Evolutionary conservation across 441 rosid species (phyloP).

Genomic region (Adansonia grandidieri): DNA sequence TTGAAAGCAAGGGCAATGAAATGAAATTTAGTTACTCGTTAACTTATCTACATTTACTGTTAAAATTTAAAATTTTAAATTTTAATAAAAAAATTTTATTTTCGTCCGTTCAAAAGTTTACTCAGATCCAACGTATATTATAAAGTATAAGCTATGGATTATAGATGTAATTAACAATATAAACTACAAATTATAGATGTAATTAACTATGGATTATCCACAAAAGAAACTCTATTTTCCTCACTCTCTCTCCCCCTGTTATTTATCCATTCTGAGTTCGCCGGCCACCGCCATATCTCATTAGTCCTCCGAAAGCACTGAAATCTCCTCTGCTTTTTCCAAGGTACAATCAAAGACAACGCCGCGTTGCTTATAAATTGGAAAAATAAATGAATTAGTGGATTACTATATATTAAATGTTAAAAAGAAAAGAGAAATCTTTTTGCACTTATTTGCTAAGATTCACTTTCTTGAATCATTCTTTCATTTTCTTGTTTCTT

Average conservation of each 20-base stretch:
- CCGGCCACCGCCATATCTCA: slow-evolving; percentile 37
- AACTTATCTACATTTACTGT: too few relatives aligned
- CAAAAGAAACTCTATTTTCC: background rate
- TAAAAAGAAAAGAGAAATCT: background rate
- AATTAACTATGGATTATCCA: too few relatives aligned
- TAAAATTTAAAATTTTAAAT: too few relatives aligned
- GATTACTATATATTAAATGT: background rate
- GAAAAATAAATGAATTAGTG: background rate
- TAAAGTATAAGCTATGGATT: background rate
- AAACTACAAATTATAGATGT: too few relatives aligned
- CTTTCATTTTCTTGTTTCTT: background rate
- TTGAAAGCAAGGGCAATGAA: too few relatives aligned
- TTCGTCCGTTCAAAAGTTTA: too few relatives aligned
- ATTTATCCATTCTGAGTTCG: slow-evolving; percentile 44
- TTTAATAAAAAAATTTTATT: too few relatives aligned
- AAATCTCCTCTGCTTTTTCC: background rate
- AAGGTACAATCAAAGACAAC: slow-evolving; percentile 25
- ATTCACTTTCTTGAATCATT: background rate
- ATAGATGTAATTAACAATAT: background rate
- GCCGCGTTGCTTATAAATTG: background rate
- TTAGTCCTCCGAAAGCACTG: slow-evolving; percentile 24
- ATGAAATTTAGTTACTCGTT: too few relatives aligned
- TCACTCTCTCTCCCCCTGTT: slow-evolving; percentile 27
- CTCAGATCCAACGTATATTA: too few relatives aligned
- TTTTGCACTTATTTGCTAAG: slow-evolving; percentile 7